Evolutionary conservation across 2,329 filamentous ascomycete species (phyloP), one percentile per base, ranked within the genome.

Genomic region (Acephala macrosclerotiorum): DNA sequence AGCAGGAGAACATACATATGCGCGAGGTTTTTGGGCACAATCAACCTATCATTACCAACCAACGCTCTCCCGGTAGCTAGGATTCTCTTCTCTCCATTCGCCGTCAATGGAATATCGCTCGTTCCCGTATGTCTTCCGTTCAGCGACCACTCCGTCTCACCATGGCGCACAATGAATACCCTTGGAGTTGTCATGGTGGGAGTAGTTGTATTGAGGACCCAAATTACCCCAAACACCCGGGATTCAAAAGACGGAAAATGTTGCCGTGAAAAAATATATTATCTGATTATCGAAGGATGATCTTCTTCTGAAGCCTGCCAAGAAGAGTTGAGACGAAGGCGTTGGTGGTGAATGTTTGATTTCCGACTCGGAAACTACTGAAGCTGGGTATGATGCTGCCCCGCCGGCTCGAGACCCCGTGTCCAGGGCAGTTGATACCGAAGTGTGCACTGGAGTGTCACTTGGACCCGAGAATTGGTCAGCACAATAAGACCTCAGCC

Each of bases 71-170:
- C 94, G 0, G 95, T 97, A 1, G 91, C 89, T 65, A 81, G 82
- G 65, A 94, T 86, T 66, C 91, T 85, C 77, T 88, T 91, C 82
- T 94, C 91, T 60, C 95, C 95, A 76, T 93, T 91, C 59, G 84
- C 80, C 0, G 94, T 97, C 42, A 97, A 83, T 0, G 93, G 90
- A 3, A 98, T 91, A 75, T 98, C 94, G n/a, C 91, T 92, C 33
- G 83, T 85, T 60, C 94, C 91, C 0, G 95, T 98, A 80, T 97
- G 93, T 60, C 89, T 86, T 63, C 93, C 94, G 72, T 91, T 91
- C 57, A 97, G 87, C 5, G 92, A 96, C 94, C 94, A 98, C 82
- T 97, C 93, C 3, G 94, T 98, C 82, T 97, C 93, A 80, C 94
- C 95, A 76, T 97, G 94, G 73, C 94, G 92, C 77, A 94, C 81